Evolutionary conservation across 805 yeast species (phyloP).

Genomic region (Monosporozyma aerobia): DNA sequence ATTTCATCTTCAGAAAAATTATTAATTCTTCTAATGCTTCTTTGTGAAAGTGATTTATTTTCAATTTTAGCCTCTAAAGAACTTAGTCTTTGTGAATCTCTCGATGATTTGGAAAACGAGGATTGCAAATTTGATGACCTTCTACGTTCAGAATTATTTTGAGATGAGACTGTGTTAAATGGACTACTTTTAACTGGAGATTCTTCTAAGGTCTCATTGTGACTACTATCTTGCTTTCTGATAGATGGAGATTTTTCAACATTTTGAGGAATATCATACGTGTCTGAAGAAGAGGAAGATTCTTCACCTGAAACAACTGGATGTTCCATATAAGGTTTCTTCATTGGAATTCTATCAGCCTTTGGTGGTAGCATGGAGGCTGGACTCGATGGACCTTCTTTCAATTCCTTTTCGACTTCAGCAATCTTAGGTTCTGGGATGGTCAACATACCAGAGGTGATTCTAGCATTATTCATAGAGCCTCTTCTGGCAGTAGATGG

Average conservation of each 20-base stretch:
- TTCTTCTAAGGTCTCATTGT: neutral
- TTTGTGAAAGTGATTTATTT: constrained; percentile 10
- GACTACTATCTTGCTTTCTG: neutral
- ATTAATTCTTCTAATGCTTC: constrained; percentile 10
- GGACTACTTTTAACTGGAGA: constrained; percentile 6
- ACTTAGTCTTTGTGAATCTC: constrained; percentile 15
- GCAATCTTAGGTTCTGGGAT: constrained; percentile 37
- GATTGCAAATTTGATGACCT: neutral
- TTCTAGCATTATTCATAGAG: constrained; percentile 25
- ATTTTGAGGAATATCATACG: neutral
- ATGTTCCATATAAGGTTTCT: constrained; percentile 21
- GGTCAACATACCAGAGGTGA: constrained; percentile 36
- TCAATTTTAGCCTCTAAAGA: constrained; percentile 19
- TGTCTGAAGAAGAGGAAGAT: constrained; percentile 2
- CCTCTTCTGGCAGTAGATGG: constrained; percentile 7
- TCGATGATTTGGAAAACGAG: neutral
- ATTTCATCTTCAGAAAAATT: constrained; percentile 10
- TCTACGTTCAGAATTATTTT: neutral
- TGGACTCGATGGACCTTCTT: constrained; percentile 34
- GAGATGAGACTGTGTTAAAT: constrained; percentile 3
- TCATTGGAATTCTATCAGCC: constrained; percentile 30
- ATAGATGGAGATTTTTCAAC: neutral
- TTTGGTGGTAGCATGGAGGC: constrained; percentile 26
- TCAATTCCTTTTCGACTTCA: constrained; percentile 32
- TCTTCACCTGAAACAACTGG: constrained; percentile 3